Base-by-base conservation (phyloP, 306 rosid species). In the Herpetospermum pedunculosum region DNA sequence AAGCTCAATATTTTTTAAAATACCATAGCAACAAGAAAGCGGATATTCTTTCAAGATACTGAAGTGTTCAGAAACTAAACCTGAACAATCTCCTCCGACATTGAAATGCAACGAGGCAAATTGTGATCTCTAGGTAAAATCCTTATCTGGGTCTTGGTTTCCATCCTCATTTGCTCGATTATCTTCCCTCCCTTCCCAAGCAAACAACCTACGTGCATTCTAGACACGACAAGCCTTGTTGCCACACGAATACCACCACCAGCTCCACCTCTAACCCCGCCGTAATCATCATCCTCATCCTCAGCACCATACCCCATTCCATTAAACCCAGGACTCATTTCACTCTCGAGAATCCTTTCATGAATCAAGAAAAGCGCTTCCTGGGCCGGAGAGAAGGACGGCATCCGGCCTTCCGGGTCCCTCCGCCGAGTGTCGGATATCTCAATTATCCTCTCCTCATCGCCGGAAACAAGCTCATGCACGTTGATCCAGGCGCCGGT, bases 401-500 rank as follows among this genome's bases (percentile, higher is more conserved):
- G 97, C 89, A 91, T 88, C 80, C 97, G 77, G 0, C 97, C 97
- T 4, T 91, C 99, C 13, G 97, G 96, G 82, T 89, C 99, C 0
- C 96, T 88, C 75, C 99, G 96, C 76, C 97, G 96, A 69, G 97
- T 91, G 85, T 95, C 99, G 6, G 92, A 80, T 76, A 95, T 87
- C 86, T 95, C 99, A 46, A 95, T 91, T 73, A 95, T 89, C 32
- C 99, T 80, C 90, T 91, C 99, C 80, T 95, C 99, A 15, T 95
- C 99, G 0, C 97, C 96, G 0, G 89, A 79, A 6, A 87, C 77
- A 53, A 92, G 92, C 88, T 95, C 99, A 75, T 89, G 97, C 71
- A 95, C 90, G 92, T 91, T 95, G 88, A 95, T 89, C 99, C 97
- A 95, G 83, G 99, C 99, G 77, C 99, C 97, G 73, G 99, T 95